Evolutionary conservation across 495 filamentous ascomycete genomes (phyloP), one percentile per base, ranked within the genome.

Genomic region (Hypoxylon subgilvum): DNA sequence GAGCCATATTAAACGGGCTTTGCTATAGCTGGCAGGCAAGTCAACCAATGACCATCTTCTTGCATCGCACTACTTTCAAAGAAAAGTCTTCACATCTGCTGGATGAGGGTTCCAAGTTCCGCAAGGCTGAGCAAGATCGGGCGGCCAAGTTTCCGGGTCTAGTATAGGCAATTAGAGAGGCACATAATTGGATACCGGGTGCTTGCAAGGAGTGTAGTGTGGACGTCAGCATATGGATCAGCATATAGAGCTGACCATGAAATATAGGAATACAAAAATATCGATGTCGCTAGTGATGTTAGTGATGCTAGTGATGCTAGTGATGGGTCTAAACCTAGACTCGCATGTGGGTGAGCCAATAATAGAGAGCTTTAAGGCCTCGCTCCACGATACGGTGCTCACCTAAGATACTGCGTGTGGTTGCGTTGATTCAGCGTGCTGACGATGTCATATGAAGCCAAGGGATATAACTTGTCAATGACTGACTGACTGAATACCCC

Each of bases 41-140:
- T 9, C 14, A 10, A 9, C 59, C 35, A 47, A 52, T 47, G 17
- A 4, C 27, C 10, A 13, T 7, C 25, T 16, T 27, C 6, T 18
- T 12, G 12, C 14, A 31, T 35, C 25, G 9, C 21, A 38, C 12
- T 4, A 8, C 13, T 43, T 19, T 38, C 32, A 31, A 31, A 25
- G 44, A 34, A 31, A 12, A 31, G n/a, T n/a, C n/a, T n/a, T n/a
- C n/a, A 6, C 21, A 8, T 27, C 32, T 36, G 14, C 5, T 36
- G 9, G 3, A 22, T 46, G 55, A 54, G 42, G 44, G 6, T 3
- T 32, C 17, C 23, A 2, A 40, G 12, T 57, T 52, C 59, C 59
- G 59, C 10, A 31, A 40, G 59, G 59, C 52, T 46, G 52, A 57
- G 59, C 46, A 41, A 6, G 13, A 25, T 7, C 51, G 52, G 52